Conservation (phyloP, 2,329 filamentous ascomycete species). For the Coleophoma crateriformis region DNA sequence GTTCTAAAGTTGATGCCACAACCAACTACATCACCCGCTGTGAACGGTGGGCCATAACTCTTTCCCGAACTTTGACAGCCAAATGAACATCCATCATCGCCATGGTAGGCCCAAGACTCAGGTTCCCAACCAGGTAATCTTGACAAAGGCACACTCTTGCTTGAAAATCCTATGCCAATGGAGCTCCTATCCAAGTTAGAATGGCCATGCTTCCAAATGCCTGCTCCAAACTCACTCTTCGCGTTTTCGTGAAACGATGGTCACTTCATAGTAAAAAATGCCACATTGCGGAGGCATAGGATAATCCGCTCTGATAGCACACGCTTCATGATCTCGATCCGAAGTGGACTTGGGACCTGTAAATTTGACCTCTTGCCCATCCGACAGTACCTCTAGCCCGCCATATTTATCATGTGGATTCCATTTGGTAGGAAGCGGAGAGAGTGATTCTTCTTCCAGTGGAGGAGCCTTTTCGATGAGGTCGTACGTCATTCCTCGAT, state of each 20-base stretch:
- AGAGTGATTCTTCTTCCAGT: slow-evolving; percentile 54
- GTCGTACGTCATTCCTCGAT: slow-evolving; percentile 78
- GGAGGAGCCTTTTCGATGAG: slow-evolving; percentile 70
- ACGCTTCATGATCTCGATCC: slow-evolving; percentile 67
- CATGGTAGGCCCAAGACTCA: slow-evolving; percentile 65
- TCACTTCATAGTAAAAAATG: slow-evolving; percentile 87
- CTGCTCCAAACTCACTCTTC: slow-evolving; percentile 47
- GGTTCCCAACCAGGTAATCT: slow-evolving; percentile 62
- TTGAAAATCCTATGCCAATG: slow-evolving; percentile 58
- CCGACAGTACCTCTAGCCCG: slow-evolving; percentile 67
- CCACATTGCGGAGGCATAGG: slow-evolving; percentile 86
- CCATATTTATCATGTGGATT: slow-evolving; percentile 70
- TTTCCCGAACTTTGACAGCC: slow-evolving; percentile 51
- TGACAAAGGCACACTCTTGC: slow-evolving; percentile 44
- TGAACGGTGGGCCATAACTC: slow-evolving; percentile 50
- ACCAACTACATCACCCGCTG: slow-evolving; percentile 52
- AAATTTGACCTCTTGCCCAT: slow-evolving; percentile 68
- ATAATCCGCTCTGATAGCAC: slow-evolving; percentile 75
- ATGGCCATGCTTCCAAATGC: slow-evolving; percentile 1
- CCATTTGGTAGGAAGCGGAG: slow-evolving; percentile 77
- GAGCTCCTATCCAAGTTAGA: slow-evolving; percentile 38
- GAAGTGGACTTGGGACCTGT: slow-evolving; percentile 36
- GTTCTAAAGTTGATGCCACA: slow-evolving; percentile 63
- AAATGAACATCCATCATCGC: slow-evolving; percentile 61
- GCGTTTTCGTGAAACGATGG: slow-evolving; percentile 59